These are phyloP conservation scores for Apiospora pterosperma DNA, from an alignment of 2,329 filamentous ascomycete genomes.

Conservation along the genomic window DNA sequence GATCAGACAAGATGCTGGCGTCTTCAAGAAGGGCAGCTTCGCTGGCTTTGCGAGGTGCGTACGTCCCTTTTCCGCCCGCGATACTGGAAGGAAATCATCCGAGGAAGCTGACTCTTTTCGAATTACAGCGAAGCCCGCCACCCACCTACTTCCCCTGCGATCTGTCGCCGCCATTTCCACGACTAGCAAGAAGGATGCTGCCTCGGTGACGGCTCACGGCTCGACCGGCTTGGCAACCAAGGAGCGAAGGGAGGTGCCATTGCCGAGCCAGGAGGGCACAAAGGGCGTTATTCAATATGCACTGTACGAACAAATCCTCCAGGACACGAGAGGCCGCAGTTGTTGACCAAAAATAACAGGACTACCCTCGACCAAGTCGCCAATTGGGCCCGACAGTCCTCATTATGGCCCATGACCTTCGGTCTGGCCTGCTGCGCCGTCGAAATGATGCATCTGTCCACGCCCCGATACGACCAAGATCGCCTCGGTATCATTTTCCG, in stretches of 20 bases:
- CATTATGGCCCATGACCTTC: slow-evolving; percentile 86
- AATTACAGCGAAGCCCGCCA: slow-evolving; percentile 60
- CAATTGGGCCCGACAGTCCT: slow-evolving; percentile 83
- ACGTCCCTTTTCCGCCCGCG: not conserved
- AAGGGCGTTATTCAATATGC: slow-evolving; percentile 83
- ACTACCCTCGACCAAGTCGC: slow-evolving; percentile 75
- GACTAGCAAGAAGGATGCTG: slow-evolving; percentile 61
- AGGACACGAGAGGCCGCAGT: slow-evolving; percentile 7
- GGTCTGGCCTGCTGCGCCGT: slow-evolving; percentile 85
- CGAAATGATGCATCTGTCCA: slow-evolving; percentile 91
- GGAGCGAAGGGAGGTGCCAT: slow-evolving; percentile 66
- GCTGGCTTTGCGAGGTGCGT: slow-evolving; percentile 39
- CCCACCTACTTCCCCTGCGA: slow-evolving; percentile 56
- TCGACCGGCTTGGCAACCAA: slow-evolving; percentile 53
- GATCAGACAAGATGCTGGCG: slow-evolving; percentile 32
- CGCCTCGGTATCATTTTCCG: slow-evolving; percentile 87
- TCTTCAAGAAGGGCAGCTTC: slow-evolving; percentile 37
- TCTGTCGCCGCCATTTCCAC: slow-evolving; percentile 63
- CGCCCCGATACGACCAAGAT: slow-evolving; percentile 86
- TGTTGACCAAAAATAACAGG: slow-evolving; percentile 35
- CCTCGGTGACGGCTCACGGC: slow-evolving; percentile 50
- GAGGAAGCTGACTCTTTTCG: not conserved
- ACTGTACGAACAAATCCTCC: slow-evolving; percentile 57
- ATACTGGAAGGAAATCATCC: not conserved
- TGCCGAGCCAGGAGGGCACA: slow-evolving; percentile 74